These are phyloP conservation scores for Thelonectria olida DNA, from an alignment of 2,329 filamentous ascomycete species.

Conservation along the genomic window DNA sequence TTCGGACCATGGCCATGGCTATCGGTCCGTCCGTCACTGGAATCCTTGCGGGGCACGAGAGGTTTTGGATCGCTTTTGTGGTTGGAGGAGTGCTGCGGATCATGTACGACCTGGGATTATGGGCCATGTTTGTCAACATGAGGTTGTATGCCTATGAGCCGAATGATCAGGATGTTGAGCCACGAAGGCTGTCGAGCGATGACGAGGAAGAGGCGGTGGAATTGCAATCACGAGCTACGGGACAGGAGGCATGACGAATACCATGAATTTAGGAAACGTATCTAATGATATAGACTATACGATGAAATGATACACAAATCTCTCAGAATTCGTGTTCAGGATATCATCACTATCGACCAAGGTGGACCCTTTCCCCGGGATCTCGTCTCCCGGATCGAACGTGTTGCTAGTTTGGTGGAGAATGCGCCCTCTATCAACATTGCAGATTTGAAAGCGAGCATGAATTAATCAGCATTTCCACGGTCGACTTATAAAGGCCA, in stretches of 20 bases:
- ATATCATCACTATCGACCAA: too few species aligned
- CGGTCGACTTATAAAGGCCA: too few species aligned
- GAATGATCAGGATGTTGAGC: not conserved
- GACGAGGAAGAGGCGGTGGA: conserved; percentile 16
- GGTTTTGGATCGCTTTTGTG: conserved; percentile 71
- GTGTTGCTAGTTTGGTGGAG: too few species aligned
- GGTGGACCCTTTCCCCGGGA: too few species aligned
- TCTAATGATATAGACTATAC: too few species aligned
- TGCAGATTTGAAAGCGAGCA: too few species aligned
- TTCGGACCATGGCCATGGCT: conserved; percentile 68
- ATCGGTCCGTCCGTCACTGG: conserved; percentile 65
- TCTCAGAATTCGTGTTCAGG: too few species aligned
- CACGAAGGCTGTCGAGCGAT: conserved; percentile 15
- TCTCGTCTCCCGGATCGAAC: too few species aligned
- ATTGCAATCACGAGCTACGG: not conserved
- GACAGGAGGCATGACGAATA: not conserved
- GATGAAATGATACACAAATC: too few species aligned
- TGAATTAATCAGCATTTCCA: too few species aligned
- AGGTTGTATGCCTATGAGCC: conserved; percentile 58
- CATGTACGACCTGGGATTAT: conserved; percentile 67
- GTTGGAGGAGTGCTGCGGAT: conserved; percentile 62
- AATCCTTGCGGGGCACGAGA: conserved; percentile 58
- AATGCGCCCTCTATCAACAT: too few species aligned
- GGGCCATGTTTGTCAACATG: conserved; percentile 67
- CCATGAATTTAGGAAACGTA: too few species aligned